These are phyloP conservation scores for Eucalyptus regnans DNA, from an alignment of 345 rosid species.

Conservation along the genomic window DNA sequence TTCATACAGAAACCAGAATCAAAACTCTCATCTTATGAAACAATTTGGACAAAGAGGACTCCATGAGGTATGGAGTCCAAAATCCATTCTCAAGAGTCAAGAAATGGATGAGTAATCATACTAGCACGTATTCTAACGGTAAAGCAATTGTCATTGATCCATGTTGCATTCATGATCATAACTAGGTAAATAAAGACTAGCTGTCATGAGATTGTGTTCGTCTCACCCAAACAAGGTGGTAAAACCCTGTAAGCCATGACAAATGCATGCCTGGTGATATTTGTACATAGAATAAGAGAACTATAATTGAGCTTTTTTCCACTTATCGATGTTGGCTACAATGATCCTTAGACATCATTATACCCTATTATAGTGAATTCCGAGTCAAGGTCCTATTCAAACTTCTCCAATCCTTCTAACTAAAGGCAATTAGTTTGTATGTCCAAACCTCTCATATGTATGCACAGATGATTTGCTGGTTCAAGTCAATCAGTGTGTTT, in stretches of 20 bases:
- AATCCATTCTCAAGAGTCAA: background rate
- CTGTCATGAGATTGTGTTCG: background rate
- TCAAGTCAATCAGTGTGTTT: background rate
- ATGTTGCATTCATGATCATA: background rate
- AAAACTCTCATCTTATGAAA: background rate
- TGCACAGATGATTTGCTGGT: background rate
- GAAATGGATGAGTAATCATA: background rate
- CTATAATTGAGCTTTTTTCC: background rate
- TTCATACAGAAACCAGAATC: background rate
- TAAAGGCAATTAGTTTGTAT: background rate
- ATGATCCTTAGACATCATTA: background rate
- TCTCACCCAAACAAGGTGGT: background rate
- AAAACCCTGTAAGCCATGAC: background rate
- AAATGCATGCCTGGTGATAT: background rate
- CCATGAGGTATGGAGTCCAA: background rate
- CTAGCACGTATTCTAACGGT: background rate
- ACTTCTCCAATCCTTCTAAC: background rate
- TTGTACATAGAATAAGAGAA: background rate
- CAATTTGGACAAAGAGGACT: background rate
- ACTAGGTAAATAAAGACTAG: background rate
- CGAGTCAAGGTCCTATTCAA: background rate
- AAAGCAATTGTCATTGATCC: background rate
- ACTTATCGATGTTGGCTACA: background rate
- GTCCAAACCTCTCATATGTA: background rate
- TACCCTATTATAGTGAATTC: background rate